Evolutionary conservation across 495 filamentous ascomycete genomes (phyloP), one percentile per base, ranked within the genome.

Genomic region (Thermothielavioides terrestris): DNA sequence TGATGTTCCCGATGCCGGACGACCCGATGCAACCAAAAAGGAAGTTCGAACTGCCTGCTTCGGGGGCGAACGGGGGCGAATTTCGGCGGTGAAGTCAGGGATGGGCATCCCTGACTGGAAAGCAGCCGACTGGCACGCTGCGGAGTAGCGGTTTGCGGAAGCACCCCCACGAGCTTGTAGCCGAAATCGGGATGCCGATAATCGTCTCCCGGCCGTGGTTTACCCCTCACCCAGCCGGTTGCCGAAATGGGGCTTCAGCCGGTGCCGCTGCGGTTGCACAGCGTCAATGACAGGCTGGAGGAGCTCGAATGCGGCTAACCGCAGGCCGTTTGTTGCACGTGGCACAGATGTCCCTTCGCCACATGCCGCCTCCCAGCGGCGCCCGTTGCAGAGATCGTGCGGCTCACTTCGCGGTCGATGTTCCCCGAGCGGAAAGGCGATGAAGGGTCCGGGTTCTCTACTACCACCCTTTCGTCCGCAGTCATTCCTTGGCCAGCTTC

Each of bases 121-220:
- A 5, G 4, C 5, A 9, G 27, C 27, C 6, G 5, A 28, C 27
- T 28, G 27, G 5, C 6, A n/a, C n/a, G n/a, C n/a, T n/a, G n/a
- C n/a, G 25, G 8, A 22, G 26, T 31, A 36, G 12, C 41, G 41
- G 77, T 78, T 12, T 38, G 22, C 25, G 17, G 49, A 15, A 28
- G 14, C 26, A 42, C 32, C 14, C n/a, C n/a, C n/a, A n/a, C n/a
- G n/a, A n/a, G n/a, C n/a, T 20, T 28, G 50, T 51, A 47, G 42
- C 62, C 62, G 59, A 65, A 42, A 48, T 65, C 62, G 62, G 59
- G 57, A 65, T 59, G 59, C 62, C 62, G 61, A 59, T 12, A 31
- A 5, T 3, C 28, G 32, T n/a, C n/a, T 42, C 55, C 46, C 49
- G 54, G 44, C 46, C 7, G 14, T n/a, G n/a, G n/a, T n/a, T 53